These are phyloP conservation scores for Ambispora gerdemannii DNA, from an alignment of 192 early-diverging fungal species.

Conservation along the genomic window DNA sequence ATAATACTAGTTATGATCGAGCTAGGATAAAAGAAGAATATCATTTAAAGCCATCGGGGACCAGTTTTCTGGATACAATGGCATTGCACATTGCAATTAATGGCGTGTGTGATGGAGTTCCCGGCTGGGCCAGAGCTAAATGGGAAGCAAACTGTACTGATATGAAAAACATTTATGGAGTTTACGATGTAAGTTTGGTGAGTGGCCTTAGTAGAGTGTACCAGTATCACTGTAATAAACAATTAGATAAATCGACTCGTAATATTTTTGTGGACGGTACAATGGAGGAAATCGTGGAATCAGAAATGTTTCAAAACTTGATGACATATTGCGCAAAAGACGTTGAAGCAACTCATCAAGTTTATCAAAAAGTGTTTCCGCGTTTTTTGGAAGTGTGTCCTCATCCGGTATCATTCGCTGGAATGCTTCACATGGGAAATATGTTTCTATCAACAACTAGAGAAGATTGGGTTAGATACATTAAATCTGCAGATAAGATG, in stretches of 20 bases:
- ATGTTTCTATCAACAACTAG: conserved; percentile 77
- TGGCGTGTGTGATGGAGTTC: conserved; percentile 74
- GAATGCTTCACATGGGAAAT: conserved; percentile 84
- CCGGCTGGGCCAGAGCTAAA: no score
- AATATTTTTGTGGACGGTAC: conserved; percentile 58
- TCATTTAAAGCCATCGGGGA: conserved; percentile 46
- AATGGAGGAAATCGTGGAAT: conserved; percentile 51
- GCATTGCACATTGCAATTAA: conserved; percentile 84
- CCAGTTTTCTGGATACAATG: conserved; percentile 88
- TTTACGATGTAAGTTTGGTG: conserved; percentile 62
- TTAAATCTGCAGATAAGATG: conserved; percentile 54
- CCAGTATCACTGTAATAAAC: conserved; percentile 68
- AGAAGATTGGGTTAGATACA: conserved; percentile 76
- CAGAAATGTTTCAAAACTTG: conserved; percentile 59
- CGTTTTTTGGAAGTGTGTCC: conserved; percentile 79
- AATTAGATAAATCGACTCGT: conserved; percentile 63
- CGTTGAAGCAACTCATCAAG: conserved; percentile 68
- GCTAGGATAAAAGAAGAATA: conserved; percentile 89
- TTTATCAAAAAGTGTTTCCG: conserved; percentile 71
- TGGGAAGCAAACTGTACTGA: no score
- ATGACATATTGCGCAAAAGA: conserved; percentile 87
- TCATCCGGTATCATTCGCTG: conserved; percentile 90
- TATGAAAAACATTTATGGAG: no score
- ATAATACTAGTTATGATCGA: conserved; percentile 91
- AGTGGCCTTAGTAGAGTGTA: conserved; percentile 79